Percentiles rank a stretch among this genome's conserved stretches.
These are phyloP conservation scores for Lasiosphaeria miniovina DNA, from an alignment of 495 filamentous ascomycete species.

Conservation along the genomic window DNA sequence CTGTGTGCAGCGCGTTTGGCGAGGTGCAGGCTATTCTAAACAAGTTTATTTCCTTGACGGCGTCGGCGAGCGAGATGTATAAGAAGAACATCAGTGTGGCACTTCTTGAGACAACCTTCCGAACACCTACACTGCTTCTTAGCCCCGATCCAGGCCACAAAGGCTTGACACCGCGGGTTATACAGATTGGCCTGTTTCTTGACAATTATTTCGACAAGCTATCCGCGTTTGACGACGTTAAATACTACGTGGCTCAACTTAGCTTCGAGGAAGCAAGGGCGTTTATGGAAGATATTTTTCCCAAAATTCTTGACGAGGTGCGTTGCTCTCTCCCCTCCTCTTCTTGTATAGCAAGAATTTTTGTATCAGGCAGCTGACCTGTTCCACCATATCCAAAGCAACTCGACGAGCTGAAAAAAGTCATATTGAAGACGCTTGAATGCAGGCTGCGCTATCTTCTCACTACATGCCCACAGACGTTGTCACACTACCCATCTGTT, in stretches of 20 bases:
- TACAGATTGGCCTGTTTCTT: slow-evolving; percentile 31
- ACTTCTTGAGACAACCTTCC: slow-evolving; percentile 25
- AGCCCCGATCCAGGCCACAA: slow-evolving; percentile 10
- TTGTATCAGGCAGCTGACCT: background rate
- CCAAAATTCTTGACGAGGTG: slow-evolving; percentile 26
- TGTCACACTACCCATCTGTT: slow-evolving; percentile 23
- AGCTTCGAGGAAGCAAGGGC: slow-evolving; percentile 28
- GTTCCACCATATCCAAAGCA: slow-evolving; percentile 11
- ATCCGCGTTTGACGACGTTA: slow-evolving; percentile 36
- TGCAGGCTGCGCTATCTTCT: slow-evolving; percentile 33
- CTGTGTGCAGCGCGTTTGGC: slow-evolving; percentile 28
- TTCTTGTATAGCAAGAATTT: background rate
- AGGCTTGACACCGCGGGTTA: slow-evolving; percentile 25
- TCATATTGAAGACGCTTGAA: slow-evolving; percentile 24
- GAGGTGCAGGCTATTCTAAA: slow-evolving; percentile 29
- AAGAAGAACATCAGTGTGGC: slow-evolving; percentile 33
- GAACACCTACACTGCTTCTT: slow-evolving; percentile 9
- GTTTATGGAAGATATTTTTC: slow-evolving; percentile 28
- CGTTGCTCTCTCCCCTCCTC: slow-evolving; percentile 1
- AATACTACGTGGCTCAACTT: slow-evolving; percentile 30
- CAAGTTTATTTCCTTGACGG: slow-evolving; percentile 26
- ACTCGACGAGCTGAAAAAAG: slow-evolving; percentile 15
- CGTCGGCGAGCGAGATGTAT: slow-evolving; percentile 29
- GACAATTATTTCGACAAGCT: slow-evolving; percentile 32
- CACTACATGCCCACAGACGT: slow-evolving; percentile 31